These are phyloP conservation scores for Rhodocollybia butyracea DNA, from an alignment of 768 basidiomycete species.

Conservation along the genomic window DNA sequence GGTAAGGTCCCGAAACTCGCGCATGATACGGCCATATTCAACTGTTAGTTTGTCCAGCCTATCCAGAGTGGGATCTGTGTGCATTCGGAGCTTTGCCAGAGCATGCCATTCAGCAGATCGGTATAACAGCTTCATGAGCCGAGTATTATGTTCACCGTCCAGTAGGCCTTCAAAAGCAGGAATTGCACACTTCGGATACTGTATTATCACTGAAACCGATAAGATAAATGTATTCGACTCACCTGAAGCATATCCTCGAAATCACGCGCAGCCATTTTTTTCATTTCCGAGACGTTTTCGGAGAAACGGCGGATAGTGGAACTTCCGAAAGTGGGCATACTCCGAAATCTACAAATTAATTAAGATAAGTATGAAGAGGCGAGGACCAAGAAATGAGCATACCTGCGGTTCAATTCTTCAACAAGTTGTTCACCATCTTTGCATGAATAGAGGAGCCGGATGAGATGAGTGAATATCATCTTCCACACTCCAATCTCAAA, in stretches of 20 bases:
- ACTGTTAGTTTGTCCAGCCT: conserved; percentile 6
- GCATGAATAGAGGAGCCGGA: conserved; percentile 28
- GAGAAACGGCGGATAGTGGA: conserved; percentile 29
- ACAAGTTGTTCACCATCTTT: conserved; percentile 21
- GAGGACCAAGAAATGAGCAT: not conserved
- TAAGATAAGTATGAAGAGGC: conserved; percentile 16
- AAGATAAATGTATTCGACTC: too few relatives aligned
- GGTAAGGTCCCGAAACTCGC: conserved; percentile 2
- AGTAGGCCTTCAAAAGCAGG: conserved; percentile 34
- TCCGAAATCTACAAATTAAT: conserved; percentile 12
- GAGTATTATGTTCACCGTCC: not conserved
- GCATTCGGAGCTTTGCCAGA: conserved; percentile 17
- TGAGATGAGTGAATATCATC: conserved; percentile 30
- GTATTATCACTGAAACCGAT: too few relatives aligned
- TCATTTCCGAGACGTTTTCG: conserved; percentile 21
- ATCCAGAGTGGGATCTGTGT: conserved; percentile 12
- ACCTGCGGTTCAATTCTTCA: conserved; percentile 28
- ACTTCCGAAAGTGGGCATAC: too few relatives aligned
- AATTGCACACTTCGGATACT: conserved; percentile 26
- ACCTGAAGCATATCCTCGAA: conserved; percentile 29
- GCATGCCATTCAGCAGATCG: conserved; percentile 18
- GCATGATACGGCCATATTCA: conserved; percentile 1
- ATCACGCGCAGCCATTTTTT: conserved; percentile 27
- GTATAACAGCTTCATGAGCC: conserved; percentile 10
- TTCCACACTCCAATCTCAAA: conserved; percentile 41